phyloP scores from a whole-genome alignment of 78 protist species.

The Tieghemostelium lacteum region DNA sequence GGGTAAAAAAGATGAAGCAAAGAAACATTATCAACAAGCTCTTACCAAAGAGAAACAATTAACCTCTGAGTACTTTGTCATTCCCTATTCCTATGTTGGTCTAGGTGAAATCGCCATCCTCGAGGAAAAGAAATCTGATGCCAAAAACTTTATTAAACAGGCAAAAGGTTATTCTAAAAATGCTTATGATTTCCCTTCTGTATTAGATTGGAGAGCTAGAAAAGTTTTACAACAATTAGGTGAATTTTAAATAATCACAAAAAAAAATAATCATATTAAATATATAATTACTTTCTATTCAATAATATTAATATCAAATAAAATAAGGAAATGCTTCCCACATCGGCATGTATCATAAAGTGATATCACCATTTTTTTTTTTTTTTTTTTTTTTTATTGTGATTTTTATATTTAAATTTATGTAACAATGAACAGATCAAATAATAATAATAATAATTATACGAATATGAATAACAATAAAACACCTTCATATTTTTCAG shows the following conservation, averaged over 20 bases:
- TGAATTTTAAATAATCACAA: constrained; percentile 45
- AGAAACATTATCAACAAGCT: constrained; percentile 18
- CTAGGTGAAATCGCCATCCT: constrained; percentile 44
- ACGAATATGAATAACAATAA: background rate
- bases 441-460: background rate
- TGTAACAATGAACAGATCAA: too few species aligned
- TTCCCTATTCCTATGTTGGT: constrained; percentile 63
- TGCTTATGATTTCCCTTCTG: constrained; percentile 71
- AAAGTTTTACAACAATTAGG: constrained; percentile 46
- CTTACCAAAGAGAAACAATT: constrained; percentile 36
- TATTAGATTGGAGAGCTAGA: constrained; percentile 69
- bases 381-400: too few species aligned
- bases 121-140: constrained; percentile 55
- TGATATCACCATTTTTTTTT: too few species aligned
- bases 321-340: too few species aligned
- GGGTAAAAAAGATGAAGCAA: constrained; percentile 50
- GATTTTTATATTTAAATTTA: too few species aligned
- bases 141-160: constrained; percentile 46
- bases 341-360: too few species aligned
- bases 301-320: too few species aligned
- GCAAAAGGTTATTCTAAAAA: constrained; percentile 37
- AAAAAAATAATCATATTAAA: too few species aligned
- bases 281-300: too few species aligned
- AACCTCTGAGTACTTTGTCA: constrained; percentile 26
- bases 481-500: constrained; percentile 27